Evolutionary conservation across 106 monocot species (phyloP).

Genomic region (Amphibolis antarctica): DNA sequence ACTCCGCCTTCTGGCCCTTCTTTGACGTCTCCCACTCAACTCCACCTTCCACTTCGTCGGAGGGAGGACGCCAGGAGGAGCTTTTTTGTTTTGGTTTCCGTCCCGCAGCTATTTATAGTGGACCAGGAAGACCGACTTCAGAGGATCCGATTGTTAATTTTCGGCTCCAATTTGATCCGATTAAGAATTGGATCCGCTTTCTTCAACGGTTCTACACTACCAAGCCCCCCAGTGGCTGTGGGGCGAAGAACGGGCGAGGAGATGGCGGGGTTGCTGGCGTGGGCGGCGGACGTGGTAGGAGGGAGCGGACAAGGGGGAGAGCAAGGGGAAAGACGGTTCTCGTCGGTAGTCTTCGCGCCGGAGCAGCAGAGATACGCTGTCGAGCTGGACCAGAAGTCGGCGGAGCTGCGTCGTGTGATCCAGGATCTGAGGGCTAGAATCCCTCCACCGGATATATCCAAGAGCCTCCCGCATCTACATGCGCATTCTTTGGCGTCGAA

Average conservation of each 20-base stretch:
- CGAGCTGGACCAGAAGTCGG: slow-evolving; percentile 51
- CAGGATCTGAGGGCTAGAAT: slow-evolving; percentile 70
- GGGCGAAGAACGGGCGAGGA: neutral
- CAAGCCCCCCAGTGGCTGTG: too few relatives aligned
- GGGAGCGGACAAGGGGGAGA: slow-evolving; percentile 18
- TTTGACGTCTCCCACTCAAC: too few relatives aligned
- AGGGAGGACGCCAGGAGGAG: too few relatives aligned
- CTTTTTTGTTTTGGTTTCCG: too few relatives aligned
- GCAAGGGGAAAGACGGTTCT: slow-evolving; percentile 14
- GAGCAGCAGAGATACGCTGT: slow-evolving; percentile 62
- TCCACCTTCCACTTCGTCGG: too few relatives aligned
- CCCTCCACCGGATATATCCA: slow-evolving; percentile 59
- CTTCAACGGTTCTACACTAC: too few relatives aligned
- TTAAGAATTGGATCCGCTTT: too few relatives aligned
- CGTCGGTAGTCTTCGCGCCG: slow-evolving; percentile 34
- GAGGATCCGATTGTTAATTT: too few relatives aligned
- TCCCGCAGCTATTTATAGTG: too few relatives aligned
- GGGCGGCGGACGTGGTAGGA: slow-evolving; percentile 92
- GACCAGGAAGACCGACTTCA: too few relatives aligned
- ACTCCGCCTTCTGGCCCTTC: too few relatives aligned
- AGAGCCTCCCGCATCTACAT: slow-evolving; percentile 82
- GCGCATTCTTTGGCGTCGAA: slow-evolving; percentile 72
- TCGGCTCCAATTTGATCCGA: too few relatives aligned
- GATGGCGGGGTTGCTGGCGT: slow-evolving; percentile 83
- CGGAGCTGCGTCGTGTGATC: slow-evolving; percentile 49